phyloP scores from a whole-genome alignment of 495 filamentous ascomycete species.

The Wilcoxina mikolae region DNA sequence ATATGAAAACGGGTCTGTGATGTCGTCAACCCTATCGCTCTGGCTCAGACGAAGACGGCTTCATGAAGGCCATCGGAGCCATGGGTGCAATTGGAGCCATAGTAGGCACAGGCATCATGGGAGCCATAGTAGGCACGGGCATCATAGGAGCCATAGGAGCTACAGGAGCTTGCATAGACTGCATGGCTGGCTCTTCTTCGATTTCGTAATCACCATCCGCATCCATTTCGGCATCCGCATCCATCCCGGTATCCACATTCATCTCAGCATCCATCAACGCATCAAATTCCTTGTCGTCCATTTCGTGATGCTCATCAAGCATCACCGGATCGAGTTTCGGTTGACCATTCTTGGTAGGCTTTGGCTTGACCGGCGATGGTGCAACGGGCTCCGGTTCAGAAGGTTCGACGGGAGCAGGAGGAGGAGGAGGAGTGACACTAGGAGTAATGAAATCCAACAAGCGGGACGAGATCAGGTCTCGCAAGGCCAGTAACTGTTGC shows the following conservation, averaged over 20 bases:
- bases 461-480: neutral
- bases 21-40: neutral
- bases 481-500: neutral
- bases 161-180: neutral
- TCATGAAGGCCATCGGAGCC: conserved; percentile 3
- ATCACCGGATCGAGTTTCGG: neutral
- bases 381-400: neutral
- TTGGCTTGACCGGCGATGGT: neutral
- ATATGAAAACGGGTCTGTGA: too few species aligned
- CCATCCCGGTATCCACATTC: neutral
- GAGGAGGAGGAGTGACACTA: neutral
- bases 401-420: neutral
- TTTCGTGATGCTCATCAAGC: neutral
- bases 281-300: conserved; percentile 3
- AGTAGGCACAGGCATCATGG: neutral
- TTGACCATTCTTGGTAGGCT: neutral
- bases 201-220: neutral
- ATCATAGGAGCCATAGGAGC: neutral
- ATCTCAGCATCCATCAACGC: conserved; percentile 1
- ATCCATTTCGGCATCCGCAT: neutral
- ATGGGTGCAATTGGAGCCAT: conserved; percentile 3
- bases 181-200: neutral
- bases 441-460: neutral
- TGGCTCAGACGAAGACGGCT: neutral
- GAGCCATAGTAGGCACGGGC: neutral